These are phyloP conservation scores for Conticribra guillardii DNA, from an alignment of 108 stramenopile genomes.

Conservation along the genomic window DNA sequence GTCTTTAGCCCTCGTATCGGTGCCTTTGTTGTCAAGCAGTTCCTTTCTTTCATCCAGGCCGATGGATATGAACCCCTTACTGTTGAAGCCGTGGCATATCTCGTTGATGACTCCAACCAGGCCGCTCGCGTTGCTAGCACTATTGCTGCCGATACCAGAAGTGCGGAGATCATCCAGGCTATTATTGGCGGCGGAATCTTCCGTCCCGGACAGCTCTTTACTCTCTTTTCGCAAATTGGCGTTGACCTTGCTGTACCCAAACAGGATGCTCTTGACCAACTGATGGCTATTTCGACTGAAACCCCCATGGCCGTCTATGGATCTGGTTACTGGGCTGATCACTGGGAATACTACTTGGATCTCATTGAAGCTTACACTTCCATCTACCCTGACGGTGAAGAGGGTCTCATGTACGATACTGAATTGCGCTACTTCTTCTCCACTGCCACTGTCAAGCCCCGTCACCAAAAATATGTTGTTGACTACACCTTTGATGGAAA, in stretches of 20 bases:
- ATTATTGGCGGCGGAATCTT: slow-evolving; percentile 84
- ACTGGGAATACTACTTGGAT: slow-evolving; percentile 95
- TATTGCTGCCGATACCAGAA: slow-evolving; percentile 65
- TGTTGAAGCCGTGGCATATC: slow-evolving; percentile 87
- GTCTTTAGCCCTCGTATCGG: slow-evolving; percentile 88
- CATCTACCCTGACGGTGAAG: slow-evolving; percentile 94
- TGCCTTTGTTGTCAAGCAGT: slow-evolving; percentile 85
- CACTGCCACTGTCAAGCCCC: slow-evolving; percentile 87
- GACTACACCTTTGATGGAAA: slow-evolving; percentile 87
- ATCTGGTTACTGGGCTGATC: slow-evolving; percentile 91
- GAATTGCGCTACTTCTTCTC: slow-evolving; percentile 90
- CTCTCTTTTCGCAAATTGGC: slow-evolving; percentile 71
- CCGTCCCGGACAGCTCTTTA: slow-evolving; percentile 93
- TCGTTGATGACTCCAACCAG: slow-evolving; percentile 58
- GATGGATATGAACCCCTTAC: slow-evolving; percentile 97
- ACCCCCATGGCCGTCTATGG: slow-evolving; percentile 83
- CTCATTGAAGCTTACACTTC: slow-evolving; percentile 87
- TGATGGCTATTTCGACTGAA: slow-evolving; percentile 69
- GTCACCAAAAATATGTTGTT: slow-evolving; percentile 86
- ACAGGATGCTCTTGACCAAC: slow-evolving; percentile 69
- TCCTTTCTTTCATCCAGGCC: slow-evolving; percentile 93
- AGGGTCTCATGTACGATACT: slow-evolving; percentile 89
- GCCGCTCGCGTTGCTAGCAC: slow-evolving; percentile 63
- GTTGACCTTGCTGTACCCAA: slow-evolving; percentile 66
- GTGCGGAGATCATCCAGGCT: slow-evolving; percentile 59